Conservation (phyloP, 495 filamentous ascomycete species). For the Geopyxis carbonaria region DNA sequence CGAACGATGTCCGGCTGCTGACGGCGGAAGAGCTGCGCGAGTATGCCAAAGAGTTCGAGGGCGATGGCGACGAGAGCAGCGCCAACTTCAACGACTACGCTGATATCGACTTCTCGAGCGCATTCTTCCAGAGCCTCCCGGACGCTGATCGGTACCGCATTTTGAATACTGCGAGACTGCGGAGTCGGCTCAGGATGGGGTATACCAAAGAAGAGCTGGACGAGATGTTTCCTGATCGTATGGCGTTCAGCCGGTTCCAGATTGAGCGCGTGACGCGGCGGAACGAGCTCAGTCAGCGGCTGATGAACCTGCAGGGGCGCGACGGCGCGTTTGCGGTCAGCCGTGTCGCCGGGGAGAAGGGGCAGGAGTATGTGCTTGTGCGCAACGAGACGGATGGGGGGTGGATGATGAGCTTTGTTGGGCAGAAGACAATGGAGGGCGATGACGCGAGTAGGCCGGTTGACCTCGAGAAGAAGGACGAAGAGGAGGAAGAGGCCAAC, state of each 20-base stretch:
- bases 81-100: constrained; percentile 91
- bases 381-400: constrained; percentile 91
- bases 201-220: constrained; percentile 91
- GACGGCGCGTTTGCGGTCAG: constrained; percentile 31
- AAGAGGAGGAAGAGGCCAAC: constrained; percentile 44
- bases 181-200: constrained; percentile 82
- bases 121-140: constrained; percentile 82
- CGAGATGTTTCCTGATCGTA: constrained; percentile 90
- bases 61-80: constrained; percentile 89
- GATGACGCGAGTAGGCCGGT: constrained; percentile 69
- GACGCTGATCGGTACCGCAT: constrained; percentile 92
- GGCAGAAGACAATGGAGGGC: constrained; percentile 51
- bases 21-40: constrained; percentile 79
- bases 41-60: constrained; percentile 79
- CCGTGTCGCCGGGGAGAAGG: constrained; percentile 75
- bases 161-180: constrained; percentile 72
- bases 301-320: constrained; percentile 93
- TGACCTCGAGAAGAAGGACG: constrained; percentile 55
- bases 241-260: constrained; percentile 92
- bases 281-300: constrained; percentile 83
- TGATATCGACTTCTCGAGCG: constrained; percentile 91
- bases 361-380: constrained; percentile 84
- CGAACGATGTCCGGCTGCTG: constrained; percentile 89
- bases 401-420: constrained; percentile 88
- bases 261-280: constrained; percentile 82